Base-by-base conservation (phyloP, 257 asterid species). In the Solanum chmielewskii region DNA sequence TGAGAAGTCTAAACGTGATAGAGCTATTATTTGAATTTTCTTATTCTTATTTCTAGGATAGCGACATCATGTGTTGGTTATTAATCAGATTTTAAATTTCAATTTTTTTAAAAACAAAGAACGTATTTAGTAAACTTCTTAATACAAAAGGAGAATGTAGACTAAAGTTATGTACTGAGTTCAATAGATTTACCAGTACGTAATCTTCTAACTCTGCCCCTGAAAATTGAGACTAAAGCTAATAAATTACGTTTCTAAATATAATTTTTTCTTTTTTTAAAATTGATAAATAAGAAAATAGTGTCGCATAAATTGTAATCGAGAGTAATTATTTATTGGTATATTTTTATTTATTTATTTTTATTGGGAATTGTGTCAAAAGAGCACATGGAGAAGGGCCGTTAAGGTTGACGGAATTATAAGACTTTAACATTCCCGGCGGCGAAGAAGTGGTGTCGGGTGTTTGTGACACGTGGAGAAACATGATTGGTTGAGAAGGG, bases 401-500 rank as follows among this genome's bases (percentile, higher is more conserved):
- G 89, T 89, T 85, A 88, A 89, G 92, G 93, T 76, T 89, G 92
- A 89, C 42, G 87, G 88, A 77, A 78, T 70, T 69, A 59, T 33
- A 75, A 86, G 83, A 60, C 52, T 73, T 31, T 42, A 39, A 90
- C 96, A 85, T 87, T 71, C 31, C 93, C 98, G 96, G 93, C 86
- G 96, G 93, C 95, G 87, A 89, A 89, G 92, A 64, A 88, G 83
- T 21, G 76, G 95, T 92, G 98, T 93, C 98, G 90, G 95, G 94
- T 92, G 98, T 87, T 91, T 56, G 87, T 85, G 11, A 87, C 93
- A 90, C 89, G 91, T 91, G 95, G 92, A 76, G 47, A 1, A 56
- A 0, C 42, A 0, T 11, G 59, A 90, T 90, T 93, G 96, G 93
- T 4, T 33, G 21, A 60, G 3, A 23, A 87, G 94, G 88, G 82